A percentile compares a stretch with the other conserved stretches of the same genome.
These are phyloP conservation scores for Penicillium robsamsonii DNA, from an alignment of 495 filamentous ascomycete species.

Conservation along the genomic window DNA sequence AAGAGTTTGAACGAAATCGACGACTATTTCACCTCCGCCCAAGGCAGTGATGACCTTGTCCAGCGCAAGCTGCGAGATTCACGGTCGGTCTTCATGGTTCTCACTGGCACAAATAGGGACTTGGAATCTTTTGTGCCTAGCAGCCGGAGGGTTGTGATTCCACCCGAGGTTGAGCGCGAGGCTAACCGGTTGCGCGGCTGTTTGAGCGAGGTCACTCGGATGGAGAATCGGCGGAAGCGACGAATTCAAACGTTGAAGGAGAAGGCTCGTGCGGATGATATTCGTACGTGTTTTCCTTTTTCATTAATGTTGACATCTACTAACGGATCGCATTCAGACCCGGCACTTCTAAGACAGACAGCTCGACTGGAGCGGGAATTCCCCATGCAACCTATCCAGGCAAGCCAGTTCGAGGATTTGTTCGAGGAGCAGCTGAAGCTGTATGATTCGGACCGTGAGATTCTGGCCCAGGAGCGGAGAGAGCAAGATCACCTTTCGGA, in stretches of 20 bases:
- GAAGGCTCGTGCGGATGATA: conserved; percentile 83
- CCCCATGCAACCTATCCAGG: conserved; percentile 76
- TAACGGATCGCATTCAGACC: conserved; percentile 38
- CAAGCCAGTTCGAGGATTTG: conserved; percentile 86
- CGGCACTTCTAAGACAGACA: conserved; percentile 75
- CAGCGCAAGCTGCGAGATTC: conserved; percentile 74
- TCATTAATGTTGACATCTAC: background rate
- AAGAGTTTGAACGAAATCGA: conserved; percentile 73
- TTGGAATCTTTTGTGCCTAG: conserved; percentile 88
- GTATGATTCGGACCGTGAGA: conserved; percentile 75
- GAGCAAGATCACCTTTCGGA: conserved; percentile 72
- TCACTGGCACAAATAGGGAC: conserved; percentile 74
- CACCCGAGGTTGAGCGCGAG: conserved; percentile 75
- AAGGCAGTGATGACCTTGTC: conserved; percentile 77
- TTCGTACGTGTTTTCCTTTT: conserved; percentile 53
- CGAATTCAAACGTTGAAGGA: conserved; percentile 72
- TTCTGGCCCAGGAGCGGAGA: conserved; percentile 64
- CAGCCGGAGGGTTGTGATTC: conserved; percentile 71
- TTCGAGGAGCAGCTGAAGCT: conserved; percentile 76
- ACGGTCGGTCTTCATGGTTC: conserved; percentile 67
- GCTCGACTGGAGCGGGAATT: conserved; percentile 81
- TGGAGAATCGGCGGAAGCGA: conserved; percentile 73
- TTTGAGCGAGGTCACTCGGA: conserved; percentile 76
- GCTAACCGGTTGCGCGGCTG: conserved; percentile 68
- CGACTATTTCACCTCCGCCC: conserved; percentile 83